Percentiles rank a stretch among this genome's conserved stretches.
Evolutionary conservation across 2,329 filamentous ascomycete species (phyloP).

Genomic region (Microcera coccophila): DNA sequence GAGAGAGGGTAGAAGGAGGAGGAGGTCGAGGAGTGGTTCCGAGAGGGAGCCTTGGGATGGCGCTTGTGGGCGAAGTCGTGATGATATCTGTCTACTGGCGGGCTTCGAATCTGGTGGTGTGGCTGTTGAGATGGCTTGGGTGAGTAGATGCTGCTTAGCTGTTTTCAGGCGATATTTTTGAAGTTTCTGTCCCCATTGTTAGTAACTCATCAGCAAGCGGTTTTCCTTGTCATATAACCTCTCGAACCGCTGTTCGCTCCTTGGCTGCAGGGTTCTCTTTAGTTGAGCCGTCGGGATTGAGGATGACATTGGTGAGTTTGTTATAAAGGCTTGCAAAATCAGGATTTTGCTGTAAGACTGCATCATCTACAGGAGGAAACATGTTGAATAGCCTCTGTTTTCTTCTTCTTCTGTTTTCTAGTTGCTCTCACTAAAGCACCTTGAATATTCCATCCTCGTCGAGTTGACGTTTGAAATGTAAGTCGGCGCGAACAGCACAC

Average conservation of each 20-base stretch:
- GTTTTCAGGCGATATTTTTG: slow-evolving; percentile 44
- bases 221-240: slow-evolving; percentile 46
- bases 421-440: too few species aligned
- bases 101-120: slow-evolving; percentile 26
- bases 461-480: too few species aligned
- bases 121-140: slow-evolving; percentile 46
- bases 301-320: slow-evolving; percentile 49
- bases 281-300: slow-evolving; percentile 57
- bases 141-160: slow-evolving; percentile 50
- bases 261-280: slow-evolving; percentile 48
- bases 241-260: slow-evolving; percentile 46
- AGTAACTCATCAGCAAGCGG: neutral
- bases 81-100: slow-evolving; percentile 10
- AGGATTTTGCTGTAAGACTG: slow-evolving; percentile 53
- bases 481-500: slow-evolving; percentile 29
- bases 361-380: slow-evolving; percentile 56
- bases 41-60: slow-evolving; percentile 30
- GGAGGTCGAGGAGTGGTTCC: slow-evolving; percentile 48
- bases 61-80: slow-evolving; percentile 21
- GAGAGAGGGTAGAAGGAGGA: slow-evolving; percentile 52
- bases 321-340: slow-evolving; percentile 57
- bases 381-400: slow-evolving; percentile 36
- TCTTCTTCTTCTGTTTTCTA: too few species aligned
- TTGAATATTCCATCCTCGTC: too few species aligned
- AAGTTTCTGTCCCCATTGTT: slow-evolving; percentile 40